phyloP scores from a whole-genome alignment of 352 stramenopile species.

The Thalassiosira oceanica region DNA sequence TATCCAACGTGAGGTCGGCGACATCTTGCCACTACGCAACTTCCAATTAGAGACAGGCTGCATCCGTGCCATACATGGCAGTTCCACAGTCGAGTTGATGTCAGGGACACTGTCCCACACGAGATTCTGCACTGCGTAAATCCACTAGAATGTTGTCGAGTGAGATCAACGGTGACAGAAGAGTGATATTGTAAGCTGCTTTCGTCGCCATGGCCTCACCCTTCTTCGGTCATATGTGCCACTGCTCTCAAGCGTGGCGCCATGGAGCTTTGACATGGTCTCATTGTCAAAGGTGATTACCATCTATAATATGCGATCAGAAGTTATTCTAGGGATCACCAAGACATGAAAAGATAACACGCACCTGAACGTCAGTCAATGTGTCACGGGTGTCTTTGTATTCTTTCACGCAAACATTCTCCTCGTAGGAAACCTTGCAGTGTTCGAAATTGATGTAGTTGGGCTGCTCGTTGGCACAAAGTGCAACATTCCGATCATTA shows the following conservation, averaged over 20 bases:
- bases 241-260: background rate
- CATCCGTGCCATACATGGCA: background rate
- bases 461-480: slow-evolving; percentile 20
- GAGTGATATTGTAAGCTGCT: background rate
- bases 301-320: no score
- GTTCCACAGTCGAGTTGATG: background rate
- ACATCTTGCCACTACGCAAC: background rate
- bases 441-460: slow-evolving; percentile 19
- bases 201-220: background rate
- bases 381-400: background rate
- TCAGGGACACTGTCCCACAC: slow-evolving; percentile 26
- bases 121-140: slow-evolving; percentile 36
- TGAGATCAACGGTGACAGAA: background rate
- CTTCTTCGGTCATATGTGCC: background rate
- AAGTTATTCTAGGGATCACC: no score
- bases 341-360: no score
- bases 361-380: slow-evolving; percentile 7
- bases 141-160: background rate
- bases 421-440: slow-evolving; percentile 17
- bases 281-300: slow-evolving; percentile 18
- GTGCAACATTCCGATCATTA: slow-evolving; percentile 21
- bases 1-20: background rate
- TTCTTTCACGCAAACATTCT: slow-evolving; percentile 9
- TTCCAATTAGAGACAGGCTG: background rate
- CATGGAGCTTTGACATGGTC: slow-evolving; percentile 5